These are phyloP conservation scores for Chlamydomonas reinhardtii DNA, from an alignment of 163 green algal species.

Conservation along the genomic window DNA sequence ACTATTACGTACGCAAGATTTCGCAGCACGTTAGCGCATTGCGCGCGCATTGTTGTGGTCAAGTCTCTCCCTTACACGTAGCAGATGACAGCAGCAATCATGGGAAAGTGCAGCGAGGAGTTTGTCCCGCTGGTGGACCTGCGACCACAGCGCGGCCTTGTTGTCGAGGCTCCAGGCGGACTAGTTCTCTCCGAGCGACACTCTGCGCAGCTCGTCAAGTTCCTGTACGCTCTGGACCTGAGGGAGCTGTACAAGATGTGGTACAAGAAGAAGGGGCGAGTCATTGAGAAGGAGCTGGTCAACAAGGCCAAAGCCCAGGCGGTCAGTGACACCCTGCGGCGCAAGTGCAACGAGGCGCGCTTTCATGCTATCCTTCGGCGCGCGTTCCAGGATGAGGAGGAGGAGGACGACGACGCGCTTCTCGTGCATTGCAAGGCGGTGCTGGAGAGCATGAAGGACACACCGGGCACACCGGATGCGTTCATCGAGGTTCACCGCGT, in stretches of 20 bases:
- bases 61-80: neutral
- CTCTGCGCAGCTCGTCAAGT: neutral
- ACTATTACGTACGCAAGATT: too few relatives aligned
- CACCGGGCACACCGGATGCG: constrained; percentile 1
- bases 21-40: constrained; percentile 7
- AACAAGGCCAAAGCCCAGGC: neutral
- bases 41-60: too few relatives aligned
- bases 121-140: constrained; percentile 1
- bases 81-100: constrained; percentile 8
- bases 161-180: neutral
- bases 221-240: neutral
- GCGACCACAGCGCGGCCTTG: neutral
- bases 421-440: neutral
- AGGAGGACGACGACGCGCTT: neutral
- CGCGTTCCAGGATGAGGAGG: constrained; percentile 17
- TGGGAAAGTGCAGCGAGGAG: neutral
- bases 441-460: neutral
- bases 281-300: constrained; percentile 5
- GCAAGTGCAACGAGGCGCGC: constrained; percentile 14
- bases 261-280: constrained; percentile 8
- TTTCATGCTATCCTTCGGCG: constrained; percentile 13
- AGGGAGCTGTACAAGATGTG: constrained; percentile 16
- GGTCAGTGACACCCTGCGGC: neutral
- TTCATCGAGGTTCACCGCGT: constrained; percentile 20
- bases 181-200: neutral